phyloP scores from a whole-genome alignment of 2,329 filamentous ascomycete species.

The Phialophora tarda region DNA sequence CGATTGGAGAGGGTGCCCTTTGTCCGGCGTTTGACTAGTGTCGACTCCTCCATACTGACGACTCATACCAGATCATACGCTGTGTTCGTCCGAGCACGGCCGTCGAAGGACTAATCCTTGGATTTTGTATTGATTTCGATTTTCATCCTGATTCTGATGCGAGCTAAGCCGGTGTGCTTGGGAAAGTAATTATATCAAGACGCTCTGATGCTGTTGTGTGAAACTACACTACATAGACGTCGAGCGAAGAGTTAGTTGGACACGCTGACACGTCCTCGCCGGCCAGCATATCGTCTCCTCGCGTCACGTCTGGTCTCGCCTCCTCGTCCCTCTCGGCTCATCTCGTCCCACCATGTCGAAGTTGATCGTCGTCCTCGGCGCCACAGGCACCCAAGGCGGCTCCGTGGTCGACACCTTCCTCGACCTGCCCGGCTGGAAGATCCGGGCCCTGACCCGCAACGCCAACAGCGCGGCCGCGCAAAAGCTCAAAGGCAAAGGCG shows the following conservation, averaged over 20 bases:
- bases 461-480: conserved; percentile 39
- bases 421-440: conserved; percentile 40
- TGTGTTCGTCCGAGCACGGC: conserved; percentile 6
- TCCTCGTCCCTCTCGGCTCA: no score
- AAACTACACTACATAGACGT: no score
- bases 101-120: not conserved
- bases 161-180: no score
- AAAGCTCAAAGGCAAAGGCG: conserved; percentile 39
- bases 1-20: not conserved
- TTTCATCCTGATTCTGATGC: not conserved
- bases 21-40: not conserved
- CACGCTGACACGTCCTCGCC: no score
- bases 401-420: conserved; percentile 39
- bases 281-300: no score
- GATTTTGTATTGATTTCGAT: not conserved
- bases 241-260: no score
- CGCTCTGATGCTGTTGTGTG: no score
- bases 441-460: conserved; percentile 46
- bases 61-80: not conserved
- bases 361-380: conserved; percentile 56
- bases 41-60: no score
- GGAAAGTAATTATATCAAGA: no score
- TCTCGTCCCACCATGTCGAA: conserved; percentile 35
- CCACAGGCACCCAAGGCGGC: conserved; percentile 59
- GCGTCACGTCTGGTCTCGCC: no score